Evolutionary conservation across 164 flowering plant genomes (phyloP).

Genomic region (Tinospora cordifolia): DNA sequence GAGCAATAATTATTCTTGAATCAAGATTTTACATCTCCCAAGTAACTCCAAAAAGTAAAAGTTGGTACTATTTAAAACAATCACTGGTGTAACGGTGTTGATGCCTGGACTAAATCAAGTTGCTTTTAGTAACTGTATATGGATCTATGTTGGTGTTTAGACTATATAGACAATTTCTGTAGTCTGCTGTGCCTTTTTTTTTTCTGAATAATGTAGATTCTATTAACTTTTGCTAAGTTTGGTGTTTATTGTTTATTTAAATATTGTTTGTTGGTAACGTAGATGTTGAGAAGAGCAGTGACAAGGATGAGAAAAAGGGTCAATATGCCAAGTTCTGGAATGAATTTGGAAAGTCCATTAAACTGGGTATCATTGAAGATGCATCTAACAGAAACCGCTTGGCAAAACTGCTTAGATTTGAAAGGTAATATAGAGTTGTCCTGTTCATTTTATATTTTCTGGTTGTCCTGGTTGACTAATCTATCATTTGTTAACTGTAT

Average conservation of each 20-base stretch:
- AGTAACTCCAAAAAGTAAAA: not conserved
- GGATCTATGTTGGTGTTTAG: not conserved
- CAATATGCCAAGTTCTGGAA: conserved; percentile 92
- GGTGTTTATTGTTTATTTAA: not conserved
- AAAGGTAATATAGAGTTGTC: conserved; percentile 42
- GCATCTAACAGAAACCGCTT: conserved; percentile 89
- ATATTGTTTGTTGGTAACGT: conserved; percentile 9
- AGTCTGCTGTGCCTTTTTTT: not conserved
- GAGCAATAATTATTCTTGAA: not conserved
- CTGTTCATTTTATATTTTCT: not conserved
- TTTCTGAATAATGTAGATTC: not conserved
- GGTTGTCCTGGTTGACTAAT: not conserved
- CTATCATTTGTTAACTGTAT: too few species aligned
- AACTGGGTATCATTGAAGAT: conserved; percentile 96
- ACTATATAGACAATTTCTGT: not conserved
- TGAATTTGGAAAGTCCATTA: conserved; percentile 93
- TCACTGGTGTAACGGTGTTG: too few species aligned
- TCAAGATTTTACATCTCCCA: not conserved
- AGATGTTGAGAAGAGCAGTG: conserved; percentile 59
- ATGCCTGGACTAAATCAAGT: not conserved
- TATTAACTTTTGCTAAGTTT: not conserved
- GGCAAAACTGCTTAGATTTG: conserved; percentile 92
- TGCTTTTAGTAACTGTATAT: not conserved
- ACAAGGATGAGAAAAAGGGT: conserved; percentile 79
- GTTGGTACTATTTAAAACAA: too few species aligned